These are phyloP conservation scores for Odontarrhena argentea DNA, from an alignment of 345 rosid species.

Conservation along the genomic window DNA sequence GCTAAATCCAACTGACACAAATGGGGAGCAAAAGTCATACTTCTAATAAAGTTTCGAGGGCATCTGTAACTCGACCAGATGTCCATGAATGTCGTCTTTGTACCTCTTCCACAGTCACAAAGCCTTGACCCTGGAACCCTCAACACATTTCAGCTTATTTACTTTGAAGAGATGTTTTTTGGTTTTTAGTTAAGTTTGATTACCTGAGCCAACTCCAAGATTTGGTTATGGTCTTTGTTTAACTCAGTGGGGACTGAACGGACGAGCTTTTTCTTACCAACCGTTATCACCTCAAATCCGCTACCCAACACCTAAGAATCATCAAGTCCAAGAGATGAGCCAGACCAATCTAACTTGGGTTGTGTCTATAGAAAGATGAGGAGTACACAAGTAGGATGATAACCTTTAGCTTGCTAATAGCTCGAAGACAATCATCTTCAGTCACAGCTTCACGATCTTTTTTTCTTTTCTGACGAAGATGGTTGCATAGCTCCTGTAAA, in stretches of 20 bases:
- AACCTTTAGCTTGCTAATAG: constrained; percentile 87
- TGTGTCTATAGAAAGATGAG: neutral
- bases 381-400: constrained; percentile 16
- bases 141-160: neutral
- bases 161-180: neutral
- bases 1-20: neutral
- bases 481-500: constrained; percentile 66
- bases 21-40: constrained; percentile 40
- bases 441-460: constrained; percentile 69
- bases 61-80: constrained; percentile 77
- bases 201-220: constrained; percentile 85
- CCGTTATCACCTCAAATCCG: constrained; percentile 87
- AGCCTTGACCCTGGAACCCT: constrained; percentile 68
- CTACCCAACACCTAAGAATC: constrained; percentile 61
- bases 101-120: constrained; percentile 76
- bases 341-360: neutral
- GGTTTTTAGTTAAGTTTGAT: neutral
- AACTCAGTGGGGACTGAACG: constrained; percentile 90
- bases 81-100: constrained; percentile 74
- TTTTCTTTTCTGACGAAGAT: constrained; percentile 62
- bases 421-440: constrained; percentile 88
- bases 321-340: neutral
- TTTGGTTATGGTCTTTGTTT: constrained; percentile 92
- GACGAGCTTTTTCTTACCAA: constrained; percentile 81
- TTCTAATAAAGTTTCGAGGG: constrained; percentile 70